Percentiles rank a stretch among this genome's conserved stretches.
These are phyloP conservation scores for Colletotrichum graminicola DNA, from an alignment of 2,329 filamentous ascomycete species.

Conservation along the genomic window DNA sequence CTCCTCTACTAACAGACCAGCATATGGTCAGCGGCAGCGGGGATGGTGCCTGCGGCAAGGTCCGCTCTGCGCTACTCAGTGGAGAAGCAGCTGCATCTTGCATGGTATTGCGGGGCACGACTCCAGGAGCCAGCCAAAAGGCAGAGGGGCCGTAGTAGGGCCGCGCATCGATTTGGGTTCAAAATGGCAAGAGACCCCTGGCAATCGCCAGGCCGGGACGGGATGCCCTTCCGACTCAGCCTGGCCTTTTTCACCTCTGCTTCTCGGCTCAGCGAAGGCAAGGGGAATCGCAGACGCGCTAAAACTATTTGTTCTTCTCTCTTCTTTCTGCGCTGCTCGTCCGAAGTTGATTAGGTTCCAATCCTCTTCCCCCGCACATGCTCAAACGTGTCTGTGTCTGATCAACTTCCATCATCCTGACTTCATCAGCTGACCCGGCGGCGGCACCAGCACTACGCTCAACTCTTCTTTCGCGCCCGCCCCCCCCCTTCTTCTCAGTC, in stretches of 20 bases:
- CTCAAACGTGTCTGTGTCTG: slow-evolving; percentile 1
- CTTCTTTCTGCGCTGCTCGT: slow-evolving; percentile 20
- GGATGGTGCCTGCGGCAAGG: slow-evolving; percentile 35
- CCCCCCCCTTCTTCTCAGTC: slow-evolving; percentile 2
- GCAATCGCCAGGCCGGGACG: slow-evolving; percentile 2
- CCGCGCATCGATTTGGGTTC: slow-evolving; percentile 25
- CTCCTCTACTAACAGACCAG: background rate
- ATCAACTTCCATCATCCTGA: background rate
- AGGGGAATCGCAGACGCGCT: background rate
- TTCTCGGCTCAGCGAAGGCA: background rate
- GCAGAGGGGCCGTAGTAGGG: slow-evolving; percentile 40
- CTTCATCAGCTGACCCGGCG: slow-evolving; percentile 37
- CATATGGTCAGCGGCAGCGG: slow-evolving; percentile 25
- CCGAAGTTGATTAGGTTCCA: slow-evolving; percentile 34
- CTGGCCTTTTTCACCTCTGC: background rate
- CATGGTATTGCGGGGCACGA: slow-evolving; percentile 27
- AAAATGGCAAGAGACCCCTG: slow-evolving; percentile 34
- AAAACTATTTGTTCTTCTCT: slow-evolving; percentile 21
- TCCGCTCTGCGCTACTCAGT: slow-evolving; percentile 34
- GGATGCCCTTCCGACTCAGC: slow-evolving; percentile 1
- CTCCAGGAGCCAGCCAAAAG: slow-evolving; percentile 28
- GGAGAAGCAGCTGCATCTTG: slow-evolving; percentile 29
- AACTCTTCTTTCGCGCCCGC: background rate
- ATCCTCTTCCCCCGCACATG: slow-evolving; percentile 35
- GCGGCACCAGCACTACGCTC: background rate